Base-by-base conservation (phyloP, 164 flowering plant genomes). In the Pachysandra terminalis region DNA sequence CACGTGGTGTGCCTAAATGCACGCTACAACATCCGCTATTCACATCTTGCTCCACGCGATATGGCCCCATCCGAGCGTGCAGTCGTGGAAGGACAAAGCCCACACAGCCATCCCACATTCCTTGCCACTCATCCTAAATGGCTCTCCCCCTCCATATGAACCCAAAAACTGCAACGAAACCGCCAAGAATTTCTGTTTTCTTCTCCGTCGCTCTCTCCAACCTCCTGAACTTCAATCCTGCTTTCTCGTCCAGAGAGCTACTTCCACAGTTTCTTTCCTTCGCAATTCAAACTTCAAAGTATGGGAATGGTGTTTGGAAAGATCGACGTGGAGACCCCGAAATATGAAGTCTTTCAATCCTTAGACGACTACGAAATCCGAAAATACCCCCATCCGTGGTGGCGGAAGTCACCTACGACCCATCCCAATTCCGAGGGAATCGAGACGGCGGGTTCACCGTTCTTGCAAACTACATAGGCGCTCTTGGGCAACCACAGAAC, bases 401-500 rank as follows among this genome's bases (percentile, higher is more conserved):
- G 0, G 98, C 97, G 2, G 78, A 93, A 59, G 78, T 90, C 65
- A 86, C 92, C 12, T 91, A 87, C 75, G 81, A 85, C 28, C 91
- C 93, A 8, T 63, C 91, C 19, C 65, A 84, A 41, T 79, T 86
- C 79, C 75, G 78, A 25, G 90, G 90, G 64, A 51, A 87, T 78
- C 82, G 68, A 67, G 97, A 90, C 58, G 90, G 88, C 24, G 96
- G 98, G 19, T 91, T 91, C 79, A 70, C 61, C 19, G 71, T 89
- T 57, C 75, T 93, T 40, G 97, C 94, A 40, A 82, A 85, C 54
- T 90, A 93, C 81, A 93, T 90, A 0, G 96, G 96, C 45, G 97
- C 83, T 1, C 67, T 89, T 0, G 96, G 96, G 25, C 68, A 84
- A 19, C 97, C 98, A 3, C 87, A 85, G 71, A 93, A 90, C 82